These are phyloP conservation scores for Coemansia sp. DNA, from an alignment of 192 early-diverging fungal genomes.

Conservation along the genomic window DNA sequence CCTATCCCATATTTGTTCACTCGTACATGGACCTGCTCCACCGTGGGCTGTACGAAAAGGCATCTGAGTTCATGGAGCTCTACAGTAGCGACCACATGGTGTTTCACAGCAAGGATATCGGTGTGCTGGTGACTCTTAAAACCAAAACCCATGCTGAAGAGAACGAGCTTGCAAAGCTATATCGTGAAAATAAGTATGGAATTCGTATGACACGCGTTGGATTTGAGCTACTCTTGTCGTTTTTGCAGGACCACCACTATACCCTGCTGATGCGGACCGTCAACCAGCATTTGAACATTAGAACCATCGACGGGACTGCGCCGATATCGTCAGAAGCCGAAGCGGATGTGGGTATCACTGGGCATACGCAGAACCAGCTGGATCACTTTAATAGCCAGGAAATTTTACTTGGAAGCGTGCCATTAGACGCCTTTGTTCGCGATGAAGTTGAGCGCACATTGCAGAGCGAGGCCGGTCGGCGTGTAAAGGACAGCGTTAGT, in stretches of 20 bases:
- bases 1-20: constrained; percentile 93
- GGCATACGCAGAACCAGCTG: constrained; percentile 69
- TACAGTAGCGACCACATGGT: constrained; percentile 78
- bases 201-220: constrained; percentile 83
- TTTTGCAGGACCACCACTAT: constrained; percentile 90
- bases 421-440: constrained; percentile 68
- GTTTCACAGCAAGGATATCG: constrained; percentile 72
- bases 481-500: constrained; percentile 20
- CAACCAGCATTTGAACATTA: constrained; percentile 88
- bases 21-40: constrained; percentile 82
- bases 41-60: constrained; percentile 48
- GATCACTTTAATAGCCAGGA: constrained; percentile 81
- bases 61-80: constrained; percentile 67
- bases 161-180: constrained; percentile 79
- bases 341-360: constrained; percentile 71
- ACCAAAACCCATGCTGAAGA: constrained; percentile 73
- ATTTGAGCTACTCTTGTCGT: constrained; percentile 86
- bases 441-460: constrained; percentile 81
- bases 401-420: constrained; percentile 70
- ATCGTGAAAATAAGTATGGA: constrained; percentile 80
- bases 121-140: constrained; percentile 66
- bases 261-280: constrained; percentile 85
- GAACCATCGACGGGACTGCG: constrained; percentile 41
- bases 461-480: constrained; percentile 62
- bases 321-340: constrained; percentile 42